Evolutionary conservation across 129 eudicot species (phyloP).

Genomic region (Saposhnikovia divaricata): DNA sequence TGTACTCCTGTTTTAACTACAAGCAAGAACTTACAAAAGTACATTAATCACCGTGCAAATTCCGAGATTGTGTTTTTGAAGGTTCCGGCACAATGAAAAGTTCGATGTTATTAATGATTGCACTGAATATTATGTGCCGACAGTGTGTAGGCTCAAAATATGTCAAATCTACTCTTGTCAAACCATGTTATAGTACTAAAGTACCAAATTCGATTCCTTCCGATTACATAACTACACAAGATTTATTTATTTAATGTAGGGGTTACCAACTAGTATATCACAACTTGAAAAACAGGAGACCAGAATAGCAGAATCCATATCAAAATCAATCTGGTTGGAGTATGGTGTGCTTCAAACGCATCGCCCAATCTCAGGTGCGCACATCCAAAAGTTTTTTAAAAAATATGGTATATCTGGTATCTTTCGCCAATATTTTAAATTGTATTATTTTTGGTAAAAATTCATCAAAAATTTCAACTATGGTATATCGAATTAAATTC

Average conservation of each 20-base stretch:
- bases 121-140: background rate
- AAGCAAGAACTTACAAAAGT: background rate
- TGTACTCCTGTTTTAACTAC: background rate
- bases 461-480: no score
- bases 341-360: background rate
- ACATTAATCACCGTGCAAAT: background rate
- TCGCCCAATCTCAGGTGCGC: background rate
- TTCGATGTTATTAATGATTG: background rate
- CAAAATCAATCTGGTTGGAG: background rate
- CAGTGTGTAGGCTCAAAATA: background rate
- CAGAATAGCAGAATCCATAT: background rate
- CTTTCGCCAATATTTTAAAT: background rate
- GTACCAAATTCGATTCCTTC: no score
- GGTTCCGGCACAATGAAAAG: background rate
- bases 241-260: no score
- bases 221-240: no score
- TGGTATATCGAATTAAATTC: background rate
- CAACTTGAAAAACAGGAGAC: background rate
- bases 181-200: no score
- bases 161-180: background rate
- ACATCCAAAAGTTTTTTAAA: background rate
- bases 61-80: background rate
- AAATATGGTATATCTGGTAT: background rate
- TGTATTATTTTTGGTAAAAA: background rate
- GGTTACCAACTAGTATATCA: no score